A percentile compares a stretch with the other conserved stretches of the same genome.
Evolutionary conservation across 345 rosid species (phyloP).

Genomic region (Dipteronia sinensis): DNA sequence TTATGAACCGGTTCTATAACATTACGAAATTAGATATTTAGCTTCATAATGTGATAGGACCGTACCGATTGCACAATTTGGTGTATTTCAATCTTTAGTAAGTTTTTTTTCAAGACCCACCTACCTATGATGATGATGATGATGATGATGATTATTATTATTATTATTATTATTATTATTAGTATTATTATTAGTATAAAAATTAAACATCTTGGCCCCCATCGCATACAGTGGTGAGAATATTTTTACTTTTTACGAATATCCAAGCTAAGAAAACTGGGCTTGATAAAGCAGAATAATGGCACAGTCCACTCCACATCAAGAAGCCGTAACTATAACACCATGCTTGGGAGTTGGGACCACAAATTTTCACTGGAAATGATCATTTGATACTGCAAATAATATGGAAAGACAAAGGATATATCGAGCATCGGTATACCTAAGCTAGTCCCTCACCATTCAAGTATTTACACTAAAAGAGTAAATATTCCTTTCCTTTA

Average conservation of each 20-base stretch:
- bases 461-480: neutral
- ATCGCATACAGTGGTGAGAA: neutral
- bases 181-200: no score
- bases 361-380: neutral
- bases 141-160: no score
- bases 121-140: no score
- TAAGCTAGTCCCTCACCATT: neutral
- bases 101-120: no score
- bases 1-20: no score
- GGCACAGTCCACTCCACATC: neutral
- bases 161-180: no score
- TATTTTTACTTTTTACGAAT: neutral
- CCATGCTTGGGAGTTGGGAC: slow-evolving; percentile 3
- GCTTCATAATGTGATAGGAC: no score
- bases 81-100: no score
- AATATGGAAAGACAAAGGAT: neutral
- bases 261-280: neutral
- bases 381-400: neutral
- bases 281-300: neutral
- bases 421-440: neutral
- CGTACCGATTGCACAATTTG: no score
- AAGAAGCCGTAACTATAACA: neutral
- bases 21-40: no score
- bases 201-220: no score
- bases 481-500: neutral